Evolutionary conservation across 2,329 filamentous ascomycete species (phyloP).

Genomic region (Phyllosticta citriasiana): DNA sequence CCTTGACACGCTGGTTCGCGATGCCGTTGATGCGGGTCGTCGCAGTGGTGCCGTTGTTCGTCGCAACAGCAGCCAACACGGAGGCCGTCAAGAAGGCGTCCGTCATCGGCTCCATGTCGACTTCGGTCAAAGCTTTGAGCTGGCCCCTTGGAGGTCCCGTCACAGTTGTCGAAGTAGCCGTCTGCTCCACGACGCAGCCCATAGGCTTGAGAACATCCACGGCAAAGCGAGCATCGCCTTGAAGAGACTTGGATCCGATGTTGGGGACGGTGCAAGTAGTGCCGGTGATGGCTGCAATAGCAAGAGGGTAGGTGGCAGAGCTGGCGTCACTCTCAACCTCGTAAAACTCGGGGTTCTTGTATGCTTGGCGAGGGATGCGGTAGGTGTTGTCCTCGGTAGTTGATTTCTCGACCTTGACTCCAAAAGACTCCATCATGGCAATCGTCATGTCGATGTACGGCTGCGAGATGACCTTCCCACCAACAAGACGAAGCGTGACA

Average conservation of each 20-base stretch:
- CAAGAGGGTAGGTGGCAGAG: slow-evolving; percentile 91
- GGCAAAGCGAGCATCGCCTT: slow-evolving; percentile 91
- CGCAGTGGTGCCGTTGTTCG: slow-evolving; percentile 49
- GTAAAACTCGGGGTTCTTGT: slow-evolving; percentile 77
- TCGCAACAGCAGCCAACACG: slow-evolving; percentile 81
- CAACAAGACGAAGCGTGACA: slow-evolving; percentile 79
- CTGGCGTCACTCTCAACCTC: slow-evolving; percentile 94
- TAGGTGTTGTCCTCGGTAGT: slow-evolving; percentile 79
- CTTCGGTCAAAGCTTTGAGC: slow-evolving; percentile 64
- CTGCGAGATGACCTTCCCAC: slow-evolving; percentile 96
- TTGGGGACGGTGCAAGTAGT: slow-evolving; percentile 95
- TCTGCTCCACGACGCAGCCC: slow-evolving; percentile 86
- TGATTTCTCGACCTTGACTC: slow-evolving; percentile 69
- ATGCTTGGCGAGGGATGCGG: slow-evolving; percentile 76
- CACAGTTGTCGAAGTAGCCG: slow-evolving; percentile 77
- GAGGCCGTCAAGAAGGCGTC: slow-evolving; percentile 95
- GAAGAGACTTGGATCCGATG: slow-evolving; percentile 82
- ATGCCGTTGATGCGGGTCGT: slow-evolving; percentile 86
- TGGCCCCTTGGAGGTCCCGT: slow-evolving; percentile 70
- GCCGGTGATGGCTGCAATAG: slow-evolving; percentile 88
- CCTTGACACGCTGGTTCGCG: slow-evolving; percentile 94
- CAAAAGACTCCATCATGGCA: slow-evolving; percentile 92
- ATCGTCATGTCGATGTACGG: slow-evolving; percentile 98
- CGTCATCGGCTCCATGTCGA: slow-evolving; percentile 99
- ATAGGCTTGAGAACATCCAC: slow-evolving; percentile 83